phyloP scores from a whole-genome alignment of 352 stramenopile species.

The Phytophthora rubi region DNA sequence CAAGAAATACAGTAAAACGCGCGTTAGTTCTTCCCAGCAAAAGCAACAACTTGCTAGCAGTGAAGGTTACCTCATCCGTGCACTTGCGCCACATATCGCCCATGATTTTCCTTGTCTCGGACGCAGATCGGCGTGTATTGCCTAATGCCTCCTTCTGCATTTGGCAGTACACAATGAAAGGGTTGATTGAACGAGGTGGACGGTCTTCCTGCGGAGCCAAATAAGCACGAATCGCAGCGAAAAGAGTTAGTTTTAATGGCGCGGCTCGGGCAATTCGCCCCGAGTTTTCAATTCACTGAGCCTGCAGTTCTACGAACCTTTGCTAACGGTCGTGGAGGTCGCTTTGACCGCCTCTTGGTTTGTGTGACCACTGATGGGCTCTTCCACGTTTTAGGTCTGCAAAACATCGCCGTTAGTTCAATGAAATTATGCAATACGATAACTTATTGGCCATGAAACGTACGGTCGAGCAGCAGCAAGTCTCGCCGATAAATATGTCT shows the following conservation, averaged over 20 bases:
- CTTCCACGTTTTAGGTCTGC: slow-evolving; percentile 58
- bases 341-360: slow-evolving; percentile 38
- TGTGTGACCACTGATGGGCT: slow-evolving; percentile 31
- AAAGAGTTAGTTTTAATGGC: slow-evolving; percentile 1
- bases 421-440: neutral
- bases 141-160: slow-evolving; percentile 72
- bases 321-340: slow-evolving; percentile 28
- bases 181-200: slow-evolving; percentile 72
- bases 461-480: slow-evolving; percentile 45
- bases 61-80: slow-evolving; percentile 60
- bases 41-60: neutral
- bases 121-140: slow-evolving; percentile 64
- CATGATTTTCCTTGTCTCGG: slow-evolving; percentile 81
- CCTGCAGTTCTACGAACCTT: slow-evolving; percentile 28
- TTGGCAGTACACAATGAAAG: slow-evolving; percentile 87
- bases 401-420: slow-evolving; percentile 9
- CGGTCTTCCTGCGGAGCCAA: slow-evolving; percentile 51
- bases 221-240: neutral
- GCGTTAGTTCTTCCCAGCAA: neutral
- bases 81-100: slow-evolving; percentile 86
- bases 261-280: neutral
- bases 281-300: neutral
- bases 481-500: slow-evolving; percentile 67
- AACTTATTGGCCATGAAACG: slow-evolving; percentile 6
- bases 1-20: neutral